These are phyloP conservation scores for Neurospora africana DNA, from an alignment of 495 filamentous ascomycete species.

Conservation along the genomic window DNA sequence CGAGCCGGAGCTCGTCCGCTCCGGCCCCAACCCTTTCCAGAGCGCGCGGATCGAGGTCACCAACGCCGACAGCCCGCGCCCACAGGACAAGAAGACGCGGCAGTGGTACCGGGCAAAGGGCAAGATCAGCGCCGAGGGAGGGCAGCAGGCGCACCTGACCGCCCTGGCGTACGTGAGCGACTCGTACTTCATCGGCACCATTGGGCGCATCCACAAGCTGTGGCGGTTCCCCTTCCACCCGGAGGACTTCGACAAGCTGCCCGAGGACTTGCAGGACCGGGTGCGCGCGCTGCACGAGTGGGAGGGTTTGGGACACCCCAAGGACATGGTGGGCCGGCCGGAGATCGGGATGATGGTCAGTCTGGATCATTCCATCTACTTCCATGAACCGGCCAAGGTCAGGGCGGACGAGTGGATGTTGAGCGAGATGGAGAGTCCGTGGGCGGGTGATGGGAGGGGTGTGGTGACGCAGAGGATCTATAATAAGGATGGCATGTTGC, in stretches of 20 bases:
- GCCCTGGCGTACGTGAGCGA: constrained; percentile 91
- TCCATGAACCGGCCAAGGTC: constrained; percentile 73
- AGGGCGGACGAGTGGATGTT: constrained; percentile 91
- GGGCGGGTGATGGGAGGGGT: constrained; percentile 81
- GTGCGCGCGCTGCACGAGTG: constrained; percentile 28
- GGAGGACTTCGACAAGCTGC: constrained; percentile 24
- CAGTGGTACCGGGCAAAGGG: constrained; percentile 75
- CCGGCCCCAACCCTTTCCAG: constrained; percentile 44
- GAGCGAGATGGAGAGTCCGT: constrained; percentile 85
- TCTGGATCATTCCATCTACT: constrained; percentile 89
- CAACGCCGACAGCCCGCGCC: constrained; percentile 26
- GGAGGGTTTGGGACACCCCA: constrained; percentile 30
- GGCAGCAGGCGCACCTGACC: constrained; percentile 67
- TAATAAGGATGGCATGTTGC: constrained; percentile 65
- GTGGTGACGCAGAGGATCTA: constrained; percentile 83
- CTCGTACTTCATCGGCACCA: constrained; percentile 84
- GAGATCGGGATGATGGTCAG: constrained; percentile 92
- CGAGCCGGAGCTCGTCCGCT: constrained; percentile 24
- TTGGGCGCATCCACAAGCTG: constrained; percentile 63
- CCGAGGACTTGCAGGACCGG: constrained; percentile 15
- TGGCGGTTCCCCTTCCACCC: constrained; percentile 44
- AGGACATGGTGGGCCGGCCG: constrained; percentile 31
- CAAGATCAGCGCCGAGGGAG: constrained; percentile 49
- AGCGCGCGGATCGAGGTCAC: constrained; percentile 42
- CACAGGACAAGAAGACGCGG: constrained; percentile 57